Percentiles rank a stretch among this genome's conserved stretches.
Evolutionary conservation across 306 rosid genomes (phyloP).

Genomic region (Hippophae rhamnoides): DNA sequence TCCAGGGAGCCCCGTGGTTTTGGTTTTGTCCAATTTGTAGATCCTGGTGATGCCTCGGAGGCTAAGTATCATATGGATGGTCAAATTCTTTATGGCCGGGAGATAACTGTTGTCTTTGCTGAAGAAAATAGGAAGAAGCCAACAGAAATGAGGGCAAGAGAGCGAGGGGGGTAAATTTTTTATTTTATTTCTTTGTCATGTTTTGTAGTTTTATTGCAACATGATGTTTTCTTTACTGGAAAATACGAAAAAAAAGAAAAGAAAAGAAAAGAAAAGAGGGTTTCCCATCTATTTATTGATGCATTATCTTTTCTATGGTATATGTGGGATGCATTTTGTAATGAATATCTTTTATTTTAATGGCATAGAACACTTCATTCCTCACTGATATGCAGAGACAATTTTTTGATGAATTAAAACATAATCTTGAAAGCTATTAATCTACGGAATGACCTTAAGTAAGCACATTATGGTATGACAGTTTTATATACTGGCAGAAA

Average conservation of each 20-base stretch:
- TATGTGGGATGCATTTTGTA: no score
- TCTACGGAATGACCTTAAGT: no score
- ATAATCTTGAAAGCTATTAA: no score
- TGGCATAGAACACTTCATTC: no score
- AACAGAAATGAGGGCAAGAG: conserved; percentile 77
- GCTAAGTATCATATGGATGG: conserved; percentile 98
- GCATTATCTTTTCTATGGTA: no score
- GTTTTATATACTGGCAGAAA: no score
- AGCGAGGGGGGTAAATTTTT: conserved; percentile 44
- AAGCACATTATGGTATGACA: no score
- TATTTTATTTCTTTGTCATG: not conserved
- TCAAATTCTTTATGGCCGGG: conserved; percentile 80
- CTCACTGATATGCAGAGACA: no score
- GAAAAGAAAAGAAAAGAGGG: not conserved
- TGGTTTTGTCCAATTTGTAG: conserved; percentile 88
- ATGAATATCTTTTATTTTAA: no score
- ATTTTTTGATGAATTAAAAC: no score
- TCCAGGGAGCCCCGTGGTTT: conserved; percentile 91
- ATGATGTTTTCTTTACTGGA: not conserved
- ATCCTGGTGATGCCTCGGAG: conserved; percentile 91
- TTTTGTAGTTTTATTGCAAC: not conserved
- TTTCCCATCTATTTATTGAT: no score
- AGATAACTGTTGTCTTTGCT: conserved; percentile 91
- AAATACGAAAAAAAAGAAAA: no score
- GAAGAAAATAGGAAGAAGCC: conserved; percentile 99